phyloP scores from a whole-genome alignment of 257 asterid genomes.

The Prunella vulgaris region DNA sequence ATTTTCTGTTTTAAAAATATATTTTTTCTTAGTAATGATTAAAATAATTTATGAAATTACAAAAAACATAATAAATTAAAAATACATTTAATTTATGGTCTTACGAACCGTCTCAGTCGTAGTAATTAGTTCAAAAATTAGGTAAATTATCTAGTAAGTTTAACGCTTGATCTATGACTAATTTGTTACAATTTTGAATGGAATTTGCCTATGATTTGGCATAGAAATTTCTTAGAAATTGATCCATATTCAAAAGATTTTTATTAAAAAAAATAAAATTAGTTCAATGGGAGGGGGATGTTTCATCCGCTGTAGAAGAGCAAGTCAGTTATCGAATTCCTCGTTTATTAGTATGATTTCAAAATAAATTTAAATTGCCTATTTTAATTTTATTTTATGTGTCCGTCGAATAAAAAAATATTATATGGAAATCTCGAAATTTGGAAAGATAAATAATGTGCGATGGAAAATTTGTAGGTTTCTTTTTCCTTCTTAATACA shows the following conservation, averaged over 20 bases:
- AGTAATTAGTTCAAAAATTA: not conserved
- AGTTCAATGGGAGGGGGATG: no score
- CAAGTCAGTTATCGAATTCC: no score
- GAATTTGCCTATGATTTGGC: not conserved
- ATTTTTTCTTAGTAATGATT: not conserved
- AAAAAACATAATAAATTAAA: no score
- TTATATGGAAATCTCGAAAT: not conserved
- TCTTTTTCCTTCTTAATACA: not conserved
- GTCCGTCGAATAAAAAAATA: no score
- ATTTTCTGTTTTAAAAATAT: no score
- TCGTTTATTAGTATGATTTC: no score
- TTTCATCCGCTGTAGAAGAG: no score
- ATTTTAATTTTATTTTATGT: no score
- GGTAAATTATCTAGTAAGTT: no score
- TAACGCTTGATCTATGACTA: not conserved
- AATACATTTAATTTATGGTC: not conserved
- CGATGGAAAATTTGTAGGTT: not conserved
- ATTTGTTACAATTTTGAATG: not conserved
- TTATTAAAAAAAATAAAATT: no score
- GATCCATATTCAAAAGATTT: no score
- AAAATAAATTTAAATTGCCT: no score
- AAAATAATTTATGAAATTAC: not conserved
- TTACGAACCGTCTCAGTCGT: not conserved
- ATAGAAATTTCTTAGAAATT: not conserved
- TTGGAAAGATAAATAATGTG: not conserved